Conservation (phyloP, 1,284 basidiomycete genomes). For the Phlebopus sp. region DNA sequence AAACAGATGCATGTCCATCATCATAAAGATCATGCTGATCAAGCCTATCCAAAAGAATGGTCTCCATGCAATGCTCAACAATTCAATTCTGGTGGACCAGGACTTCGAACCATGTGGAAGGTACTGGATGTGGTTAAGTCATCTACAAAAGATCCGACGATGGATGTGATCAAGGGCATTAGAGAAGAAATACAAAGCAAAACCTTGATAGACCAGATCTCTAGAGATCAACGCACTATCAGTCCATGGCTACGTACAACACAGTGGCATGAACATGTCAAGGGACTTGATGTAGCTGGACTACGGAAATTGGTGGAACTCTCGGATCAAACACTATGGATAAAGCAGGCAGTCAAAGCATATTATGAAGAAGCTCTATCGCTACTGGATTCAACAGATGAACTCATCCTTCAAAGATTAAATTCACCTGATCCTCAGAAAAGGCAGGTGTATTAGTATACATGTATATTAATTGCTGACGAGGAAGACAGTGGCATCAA, state of each 20-base stretch:
- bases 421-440: conserved; percentile 11
- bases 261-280: conserved; percentile 6
- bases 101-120: no score
- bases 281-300: not conserved
- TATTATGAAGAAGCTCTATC: conserved; percentile 4
- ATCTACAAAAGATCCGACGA: no score
- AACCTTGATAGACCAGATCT: not conserved
- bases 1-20: no score
- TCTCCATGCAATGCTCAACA: no score
- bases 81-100: no score
- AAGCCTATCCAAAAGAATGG: no score
- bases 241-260: conserved; percentile 10
- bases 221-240: not conserved
- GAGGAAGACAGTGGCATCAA: conserved; percentile 7
- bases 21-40: no score
- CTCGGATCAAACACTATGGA: not conserved
- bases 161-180: not conserved
- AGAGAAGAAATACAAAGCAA: not conserved
- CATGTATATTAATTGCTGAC: not conserved
- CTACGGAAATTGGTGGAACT: not conserved
- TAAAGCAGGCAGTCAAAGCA: accelerated
- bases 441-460: not conserved
- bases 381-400: conserved; percentile 1
- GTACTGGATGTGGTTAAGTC: no score
- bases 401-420: conserved; percentile 7